Evolutionary conservation across 208 protist genomes (phyloP).

Genomic region (Wallacemonas sp.): DNA sequence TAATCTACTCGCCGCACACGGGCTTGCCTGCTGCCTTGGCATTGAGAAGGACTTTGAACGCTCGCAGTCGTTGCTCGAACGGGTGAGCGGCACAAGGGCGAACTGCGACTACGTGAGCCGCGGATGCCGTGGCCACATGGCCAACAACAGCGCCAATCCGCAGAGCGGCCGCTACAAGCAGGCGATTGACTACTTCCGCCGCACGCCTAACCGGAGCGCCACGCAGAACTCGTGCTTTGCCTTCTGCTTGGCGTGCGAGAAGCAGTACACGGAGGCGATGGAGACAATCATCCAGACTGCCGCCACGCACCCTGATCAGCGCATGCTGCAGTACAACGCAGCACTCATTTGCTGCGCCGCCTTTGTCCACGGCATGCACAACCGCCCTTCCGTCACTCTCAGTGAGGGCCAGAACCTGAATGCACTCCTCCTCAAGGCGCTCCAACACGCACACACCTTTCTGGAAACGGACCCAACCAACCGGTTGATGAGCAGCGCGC

Average conservation of each 20-base stretch:
- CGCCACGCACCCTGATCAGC: constrained; percentile 5
- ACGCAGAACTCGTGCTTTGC: constrained; percentile 63
- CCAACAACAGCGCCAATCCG: constrained; percentile 63
- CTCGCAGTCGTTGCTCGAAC: constrained; percentile 68
- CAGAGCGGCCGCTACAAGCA: constrained; percentile 74
- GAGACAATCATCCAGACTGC: constrained; percentile 35
- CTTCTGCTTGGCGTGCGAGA: constrained; percentile 68
- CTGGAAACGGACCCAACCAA: constrained; percentile 19
- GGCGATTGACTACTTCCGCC: constrained; percentile 67
- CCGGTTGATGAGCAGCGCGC: constrained; percentile 29
- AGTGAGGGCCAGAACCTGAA: constrained; percentile 44
- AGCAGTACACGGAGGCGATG: constrained; percentile 59
- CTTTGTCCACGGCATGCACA: constrained; percentile 45
- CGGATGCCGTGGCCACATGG: constrained; percentile 58
- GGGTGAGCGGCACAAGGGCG: constrained; percentile 63
- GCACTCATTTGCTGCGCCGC: constrained; percentile 68
- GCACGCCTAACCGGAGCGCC: constrained; percentile 29
- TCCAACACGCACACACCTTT: constrained; percentile 33
- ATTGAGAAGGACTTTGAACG: constrained; percentile 54
- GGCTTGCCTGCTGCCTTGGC: constrained; percentile 79
- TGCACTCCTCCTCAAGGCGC: constrained; percentile 32
- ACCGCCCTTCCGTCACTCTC: constrained; percentile 25
- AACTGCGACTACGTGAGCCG: constrained; percentile 46
- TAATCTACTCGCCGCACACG: constrained; percentile 82
- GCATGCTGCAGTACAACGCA: constrained; percentile 72